Conservation (phyloP, 2,329 filamentous ascomycete species). For the Neonectria punicea region DNA sequence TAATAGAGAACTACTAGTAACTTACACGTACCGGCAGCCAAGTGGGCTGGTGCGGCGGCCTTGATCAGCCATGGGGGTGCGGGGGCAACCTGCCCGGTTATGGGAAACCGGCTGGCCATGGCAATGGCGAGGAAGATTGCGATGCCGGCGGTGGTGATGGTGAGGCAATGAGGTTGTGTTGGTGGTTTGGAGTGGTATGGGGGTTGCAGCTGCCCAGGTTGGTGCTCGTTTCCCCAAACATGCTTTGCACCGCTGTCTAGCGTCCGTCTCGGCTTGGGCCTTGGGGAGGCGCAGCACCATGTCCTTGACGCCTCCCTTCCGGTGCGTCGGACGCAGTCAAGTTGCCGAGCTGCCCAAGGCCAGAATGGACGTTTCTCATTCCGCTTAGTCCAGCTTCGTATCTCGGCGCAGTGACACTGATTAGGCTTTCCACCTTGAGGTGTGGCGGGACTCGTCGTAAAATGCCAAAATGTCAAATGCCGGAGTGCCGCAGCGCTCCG, state of each 20-base stretch:
- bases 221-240: constrained; percentile 19
- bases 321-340: constrained; percentile 2
- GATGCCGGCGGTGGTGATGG: background rate
- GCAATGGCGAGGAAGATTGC: background rate
- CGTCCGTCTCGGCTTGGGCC: constrained; percentile 21
- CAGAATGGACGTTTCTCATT: constrained; percentile 16
- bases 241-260: constrained; percentile 24
- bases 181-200: background rate
- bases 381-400: constrained; percentile 18
- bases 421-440: background rate
- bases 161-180: constrained; percentile 7
- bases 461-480: constrained; percentile 2
- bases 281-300: constrained; percentile 22
- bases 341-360: background rate
- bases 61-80: background rate
- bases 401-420: constrained; percentile 6
- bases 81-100: background rate
- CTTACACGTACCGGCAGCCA: background rate
- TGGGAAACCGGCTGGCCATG: background rate
- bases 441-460: background rate
- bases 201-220: background rate
- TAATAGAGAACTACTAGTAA: too few relatives aligned
- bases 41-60: background rate
- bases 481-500: background rate
- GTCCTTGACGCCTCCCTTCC: constrained; percentile 20